phyloP scores from a whole-genome alignment of 305 asterid species.

The Ilex paraguariensis region DNA sequence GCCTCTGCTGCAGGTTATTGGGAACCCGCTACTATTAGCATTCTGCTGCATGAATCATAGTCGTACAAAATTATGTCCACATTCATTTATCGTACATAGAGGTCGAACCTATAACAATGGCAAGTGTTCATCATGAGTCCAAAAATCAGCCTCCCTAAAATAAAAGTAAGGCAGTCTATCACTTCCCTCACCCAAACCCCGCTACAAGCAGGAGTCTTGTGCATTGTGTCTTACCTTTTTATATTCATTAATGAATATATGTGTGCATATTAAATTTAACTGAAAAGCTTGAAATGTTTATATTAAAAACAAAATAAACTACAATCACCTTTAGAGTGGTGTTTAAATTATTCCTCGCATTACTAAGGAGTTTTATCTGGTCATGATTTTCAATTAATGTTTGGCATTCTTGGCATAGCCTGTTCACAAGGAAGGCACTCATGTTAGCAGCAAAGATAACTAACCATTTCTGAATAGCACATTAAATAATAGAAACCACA shows the following conservation, averaged over 20 bases:
- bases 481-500: conserved; percentile 6
- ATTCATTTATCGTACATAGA: too few relatives aligned
- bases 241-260: neutral
- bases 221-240: neutral
- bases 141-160: too few relatives aligned
- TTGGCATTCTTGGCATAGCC: conserved; percentile 96
- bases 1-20: neutral
- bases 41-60: too few relatives aligned
- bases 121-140: too few relatives aligned
- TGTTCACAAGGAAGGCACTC: conserved; percentile 25
- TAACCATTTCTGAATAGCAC: neutral
- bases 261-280: neutral
- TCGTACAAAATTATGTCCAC: too few relatives aligned
- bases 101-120: too few relatives aligned
- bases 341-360: conserved; percentile 92
- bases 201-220: neutral
- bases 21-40: too few relatives aligned
- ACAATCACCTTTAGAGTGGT: conserved; percentile 69
- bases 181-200: neutral
- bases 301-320: conserved; percentile 1
- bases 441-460: conserved; percentile 19
- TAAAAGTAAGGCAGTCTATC: too few relatives aligned
- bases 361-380: conserved; percentile 96
- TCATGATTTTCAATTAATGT: conserved; percentile 96
- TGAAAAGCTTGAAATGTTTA: neutral